Conservation (phyloP, 78 protist species). For the Monocercomonoides exilis region DNA sequence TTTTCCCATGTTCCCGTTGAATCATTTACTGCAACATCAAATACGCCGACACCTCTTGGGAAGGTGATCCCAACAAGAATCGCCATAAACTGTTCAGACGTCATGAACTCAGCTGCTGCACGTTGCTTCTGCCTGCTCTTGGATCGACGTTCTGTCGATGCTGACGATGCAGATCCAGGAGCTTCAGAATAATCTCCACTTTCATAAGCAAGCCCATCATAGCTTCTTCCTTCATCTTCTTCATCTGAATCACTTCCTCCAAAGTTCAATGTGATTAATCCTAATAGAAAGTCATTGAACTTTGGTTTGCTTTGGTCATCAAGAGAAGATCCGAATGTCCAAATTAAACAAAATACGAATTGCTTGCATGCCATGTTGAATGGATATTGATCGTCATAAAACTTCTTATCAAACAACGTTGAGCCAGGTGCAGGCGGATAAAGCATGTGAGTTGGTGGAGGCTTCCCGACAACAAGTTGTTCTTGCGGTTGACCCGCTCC, state of each 20-base stretch:
- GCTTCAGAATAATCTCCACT: neutral
- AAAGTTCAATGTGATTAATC: neutral
- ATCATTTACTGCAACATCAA: neutral
- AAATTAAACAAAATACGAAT: slow-evolving; percentile 32
- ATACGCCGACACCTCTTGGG: neutral
- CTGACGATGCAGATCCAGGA: neutral
- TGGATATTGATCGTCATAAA: neutral
- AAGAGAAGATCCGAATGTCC: slow-evolving; percentile 39
- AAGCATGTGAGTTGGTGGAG: neutral
- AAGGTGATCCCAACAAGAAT: neutral
- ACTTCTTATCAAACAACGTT: neutral
- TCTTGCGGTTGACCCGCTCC: too few relatives aligned
- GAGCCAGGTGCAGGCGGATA: neutral
- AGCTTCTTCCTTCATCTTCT: neutral
- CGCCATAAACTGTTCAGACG: neutral
- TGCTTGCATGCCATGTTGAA: neutral
- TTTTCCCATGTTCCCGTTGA: neutral
- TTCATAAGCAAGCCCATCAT: neutral
- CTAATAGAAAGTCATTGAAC: neutral
- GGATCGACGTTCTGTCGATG: neutral
- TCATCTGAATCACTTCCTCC: neutral
- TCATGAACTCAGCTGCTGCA: neutral
- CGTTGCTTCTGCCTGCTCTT: neutral
- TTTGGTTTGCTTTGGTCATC: neutral
- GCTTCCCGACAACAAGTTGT: too few relatives aligned